Conservation (phyloP, 768 basidiomycete species). For the Termitomyces titanicus region DNA sequence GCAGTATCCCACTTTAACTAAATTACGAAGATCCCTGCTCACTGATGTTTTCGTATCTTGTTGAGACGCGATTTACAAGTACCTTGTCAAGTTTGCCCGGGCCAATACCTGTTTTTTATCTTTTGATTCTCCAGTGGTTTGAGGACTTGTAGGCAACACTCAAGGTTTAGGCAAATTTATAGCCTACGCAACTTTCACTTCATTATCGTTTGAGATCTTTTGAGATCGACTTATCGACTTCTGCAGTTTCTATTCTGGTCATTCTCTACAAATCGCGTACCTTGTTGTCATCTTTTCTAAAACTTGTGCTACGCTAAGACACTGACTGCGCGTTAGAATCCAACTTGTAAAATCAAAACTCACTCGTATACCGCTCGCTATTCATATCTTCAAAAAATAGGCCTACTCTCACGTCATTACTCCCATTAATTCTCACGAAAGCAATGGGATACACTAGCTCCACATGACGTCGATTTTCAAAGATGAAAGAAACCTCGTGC, state of each 20-base stretch:
- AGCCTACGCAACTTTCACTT: neutral
- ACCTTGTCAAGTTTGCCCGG: neutral
- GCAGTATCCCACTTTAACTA: too few species aligned
- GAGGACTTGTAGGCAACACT: too few species aligned
- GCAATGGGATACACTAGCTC: neutral
- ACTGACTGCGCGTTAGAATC: neutral
- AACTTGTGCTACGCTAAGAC: neutral
- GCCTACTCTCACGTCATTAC: neutral
- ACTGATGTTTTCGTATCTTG: too few species aligned
- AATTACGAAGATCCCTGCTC: too few species aligned
- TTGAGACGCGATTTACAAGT: neutral
- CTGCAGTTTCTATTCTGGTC: too few species aligned
- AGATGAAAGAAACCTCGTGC: neutral
- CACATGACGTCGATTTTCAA: neutral
- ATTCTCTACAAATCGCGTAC: too few species aligned
- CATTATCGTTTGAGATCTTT: neutral
- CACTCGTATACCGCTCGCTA: too few species aligned
- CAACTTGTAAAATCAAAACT: too few species aligned
- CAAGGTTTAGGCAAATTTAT: neutral
- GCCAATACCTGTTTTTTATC: too few species aligned
- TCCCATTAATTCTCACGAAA: neutral
- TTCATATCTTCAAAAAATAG: neutral
- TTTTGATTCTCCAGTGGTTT: too few species aligned
- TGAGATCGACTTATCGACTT: neutral
- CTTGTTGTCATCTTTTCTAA: too few species aligned